Percentiles rank a stretch among this genome's conserved stretches.
phyloP scores from a whole-genome alignment of 805 yeast species.

The Ogataea polymorpha region DNA sequence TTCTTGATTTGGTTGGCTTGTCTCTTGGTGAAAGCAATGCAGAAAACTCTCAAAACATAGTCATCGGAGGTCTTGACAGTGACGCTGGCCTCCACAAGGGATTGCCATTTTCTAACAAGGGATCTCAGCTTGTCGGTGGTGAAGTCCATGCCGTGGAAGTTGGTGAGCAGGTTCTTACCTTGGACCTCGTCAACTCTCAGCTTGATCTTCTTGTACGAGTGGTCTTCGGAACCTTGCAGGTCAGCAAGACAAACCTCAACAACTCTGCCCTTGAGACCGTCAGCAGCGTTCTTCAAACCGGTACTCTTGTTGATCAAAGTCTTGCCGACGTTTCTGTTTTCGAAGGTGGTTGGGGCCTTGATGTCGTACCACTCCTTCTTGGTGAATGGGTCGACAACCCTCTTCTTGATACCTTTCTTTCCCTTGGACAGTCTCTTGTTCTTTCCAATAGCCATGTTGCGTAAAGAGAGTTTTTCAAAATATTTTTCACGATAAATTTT shows the following conservation, averaged over 20 bases:
- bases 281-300: slow-evolving; percentile 97
- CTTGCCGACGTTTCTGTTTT: slow-evolving; percentile 98
- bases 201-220: slow-evolving; percentile 94
- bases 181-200: slow-evolving; percentile 99
- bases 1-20: slow-evolving; percentile 95
- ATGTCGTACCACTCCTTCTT: slow-evolving; percentile 98
- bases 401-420: slow-evolving; percentile 98
- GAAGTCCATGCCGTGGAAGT: slow-evolving; percentile 99
- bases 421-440: slow-evolving; percentile 81
- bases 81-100: slow-evolving; percentile 95
- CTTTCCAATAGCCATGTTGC: slow-evolving; percentile 59
- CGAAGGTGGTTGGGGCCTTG: slow-evolving; percentile 98
- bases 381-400: slow-evolving; percentile 98
- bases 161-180: slow-evolving; percentile 97
- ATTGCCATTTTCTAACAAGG: slow-evolving; percentile 98
- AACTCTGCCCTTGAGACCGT: slow-evolving; percentile 97
- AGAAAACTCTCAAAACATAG: slow-evolving; percentile 93
- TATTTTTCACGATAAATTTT: slow-evolving; percentile 15
- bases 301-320: slow-evolving; percentile 97
- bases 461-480: slow-evolving; percentile 12
- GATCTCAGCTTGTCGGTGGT: slow-evolving; percentile 97
- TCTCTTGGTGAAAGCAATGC: slow-evolving; percentile 98
- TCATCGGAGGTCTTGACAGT: slow-evolving; percentile 98
- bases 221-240: slow-evolving; percentile 98
- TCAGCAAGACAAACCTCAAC: slow-evolving; percentile 95